A percentile compares a stretch with the other conserved stretches of the same genome.
phyloP scores from a whole-genome alignment of 805 yeast genomes.

The Yamadazyma laniorum region DNA sequence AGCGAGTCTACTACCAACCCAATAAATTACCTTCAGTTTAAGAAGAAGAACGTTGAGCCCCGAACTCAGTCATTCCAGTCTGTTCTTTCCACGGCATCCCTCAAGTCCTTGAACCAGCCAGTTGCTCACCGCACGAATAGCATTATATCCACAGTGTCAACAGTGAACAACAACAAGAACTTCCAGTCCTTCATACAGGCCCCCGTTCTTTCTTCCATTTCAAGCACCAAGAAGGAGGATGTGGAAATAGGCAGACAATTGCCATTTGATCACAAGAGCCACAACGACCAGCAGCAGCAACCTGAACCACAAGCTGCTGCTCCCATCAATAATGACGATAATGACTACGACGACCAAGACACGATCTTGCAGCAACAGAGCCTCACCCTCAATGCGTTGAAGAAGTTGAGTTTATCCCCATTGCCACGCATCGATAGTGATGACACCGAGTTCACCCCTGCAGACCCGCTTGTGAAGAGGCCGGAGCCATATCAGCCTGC shows the following conservation, averaged over 20 bases:
- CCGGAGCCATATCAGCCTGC: slow-evolving; percentile 44
- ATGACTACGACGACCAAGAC: slow-evolving; percentile 31
- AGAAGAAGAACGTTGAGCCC: slow-evolving; percentile 36
- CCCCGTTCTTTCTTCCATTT: slow-evolving; percentile 40
- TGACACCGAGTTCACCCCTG: slow-evolving; percentile 10
- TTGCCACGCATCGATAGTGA: slow-evolving; percentile 34
- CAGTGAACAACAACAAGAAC: slow-evolving; percentile 29
- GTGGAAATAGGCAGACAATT: slow-evolving; percentile 41
- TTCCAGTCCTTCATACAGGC: slow-evolving; percentile 48
- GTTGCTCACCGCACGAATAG: slow-evolving; percentile 17
- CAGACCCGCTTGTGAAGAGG: slow-evolving; percentile 1
- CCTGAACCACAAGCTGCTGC: slow-evolving; percentile 3
- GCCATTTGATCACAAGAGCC: slow-evolving; percentile 30
- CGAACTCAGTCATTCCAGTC: slow-evolving; percentile 45
- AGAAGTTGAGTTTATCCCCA: slow-evolving; percentile 41
- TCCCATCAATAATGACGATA: slow-evolving; percentile 14
- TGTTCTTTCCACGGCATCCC: slow-evolving; percentile 43
- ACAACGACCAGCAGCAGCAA: slow-evolving; percentile 1
- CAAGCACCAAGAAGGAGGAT: slow-evolving; percentile 32
- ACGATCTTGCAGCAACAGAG: slow-evolving; percentile 40
- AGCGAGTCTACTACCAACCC: background rate
- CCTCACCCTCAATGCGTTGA: slow-evolving; percentile 42
- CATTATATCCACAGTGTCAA: slow-evolving; percentile 14
- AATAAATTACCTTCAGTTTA: slow-evolving; percentile 19
- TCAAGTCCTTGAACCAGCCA: slow-evolving; percentile 37